Conservation (phyloP, 129 eudicot genomes). For the Ambrosia trifida region DNA sequence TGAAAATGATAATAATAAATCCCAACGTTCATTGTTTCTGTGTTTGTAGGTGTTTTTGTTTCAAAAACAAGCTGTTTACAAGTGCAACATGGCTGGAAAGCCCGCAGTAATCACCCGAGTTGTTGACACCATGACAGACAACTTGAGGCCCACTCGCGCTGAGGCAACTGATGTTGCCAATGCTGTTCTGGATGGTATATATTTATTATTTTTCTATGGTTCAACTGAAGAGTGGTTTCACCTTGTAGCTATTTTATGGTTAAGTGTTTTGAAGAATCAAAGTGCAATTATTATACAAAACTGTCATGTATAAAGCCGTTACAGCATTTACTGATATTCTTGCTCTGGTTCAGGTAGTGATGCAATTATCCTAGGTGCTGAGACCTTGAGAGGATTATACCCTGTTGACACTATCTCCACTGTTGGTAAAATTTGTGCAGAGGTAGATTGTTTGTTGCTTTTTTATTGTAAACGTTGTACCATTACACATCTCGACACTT, state of each 20-base stretch:
- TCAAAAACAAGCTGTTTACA: conserved; percentile 75
- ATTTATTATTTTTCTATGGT: conserved; percentile 1
- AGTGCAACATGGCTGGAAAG: conserved; percentile 87
- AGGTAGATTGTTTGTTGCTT: conserved; percentile 44
- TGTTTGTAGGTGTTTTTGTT: conserved; percentile 60
- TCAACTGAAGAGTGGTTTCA: conserved; percentile 2
- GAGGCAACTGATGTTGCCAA: conserved; percentile 89
- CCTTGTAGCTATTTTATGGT: not conserved
- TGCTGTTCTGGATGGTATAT: conserved; percentile 73
- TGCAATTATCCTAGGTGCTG: conserved; percentile 81
- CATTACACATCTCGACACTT: not conserved
- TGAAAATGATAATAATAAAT: not conserved
- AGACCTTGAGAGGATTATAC: conserved; percentile 71
- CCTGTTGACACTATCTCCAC: conserved; percentile 72
- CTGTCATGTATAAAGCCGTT: not conserved
- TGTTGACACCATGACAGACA: conserved; percentile 90
- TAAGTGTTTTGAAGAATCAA: too few species aligned
- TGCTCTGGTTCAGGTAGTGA: conserved; percentile 55
- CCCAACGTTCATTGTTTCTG: not conserved
- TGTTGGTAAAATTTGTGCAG: conserved; percentile 83
- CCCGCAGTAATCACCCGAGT: conserved; percentile 82
- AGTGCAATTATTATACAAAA: too few species aligned
- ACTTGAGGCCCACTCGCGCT: conserved; percentile 82
- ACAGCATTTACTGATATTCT: not conserved
- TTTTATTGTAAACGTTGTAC: not conserved